These are phyloP conservation scores for Saururus chinensis DNA, from an alignment of 164 flowering plant species.

Conservation along the genomic window DNA sequence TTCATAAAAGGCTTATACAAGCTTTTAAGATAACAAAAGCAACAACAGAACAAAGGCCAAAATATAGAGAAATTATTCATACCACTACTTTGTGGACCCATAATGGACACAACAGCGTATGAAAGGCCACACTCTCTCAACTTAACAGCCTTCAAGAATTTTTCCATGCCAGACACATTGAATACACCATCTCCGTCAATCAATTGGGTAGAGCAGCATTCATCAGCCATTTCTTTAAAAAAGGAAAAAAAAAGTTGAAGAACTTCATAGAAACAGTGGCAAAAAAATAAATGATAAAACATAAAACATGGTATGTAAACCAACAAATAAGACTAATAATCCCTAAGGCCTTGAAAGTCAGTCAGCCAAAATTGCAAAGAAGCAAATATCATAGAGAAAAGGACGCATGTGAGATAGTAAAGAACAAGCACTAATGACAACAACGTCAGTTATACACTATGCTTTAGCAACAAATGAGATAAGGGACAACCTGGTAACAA, in stretches of 20 bases:
- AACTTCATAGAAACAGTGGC: neutral
- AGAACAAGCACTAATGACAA: no score
- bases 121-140: slow-evolving; percentile 89
- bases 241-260: neutral
- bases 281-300: neutral
- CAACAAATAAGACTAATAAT: no score
- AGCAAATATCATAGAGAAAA: no score
- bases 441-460: no score
- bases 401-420: no score
- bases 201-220: slow-evolving; percentile 68
- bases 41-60: neutral
- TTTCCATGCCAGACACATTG: slow-evolving; percentile 56
- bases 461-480: no score
- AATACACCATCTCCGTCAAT: slow-evolving; percentile 91
- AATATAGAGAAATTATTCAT: slow-evolving; percentile 10
- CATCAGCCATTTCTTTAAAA: slow-evolving; percentile 18
- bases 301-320: neutral
- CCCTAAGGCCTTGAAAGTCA: no score
- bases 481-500: no score
- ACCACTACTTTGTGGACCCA: slow-evolving; percentile 99
- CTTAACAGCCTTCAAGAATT: slow-evolving; percentile 62
- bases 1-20: neutral
- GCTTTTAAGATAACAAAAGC: neutral
- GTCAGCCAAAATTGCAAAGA: no score
- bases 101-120: slow-evolving; percentile 91